A percentile compares a stretch with the other conserved stretches of the same genome.
phyloP scores from a whole-genome alignment of 2,329 filamentous ascomycete genomes.

The Clonostachys sp. region DNA sequence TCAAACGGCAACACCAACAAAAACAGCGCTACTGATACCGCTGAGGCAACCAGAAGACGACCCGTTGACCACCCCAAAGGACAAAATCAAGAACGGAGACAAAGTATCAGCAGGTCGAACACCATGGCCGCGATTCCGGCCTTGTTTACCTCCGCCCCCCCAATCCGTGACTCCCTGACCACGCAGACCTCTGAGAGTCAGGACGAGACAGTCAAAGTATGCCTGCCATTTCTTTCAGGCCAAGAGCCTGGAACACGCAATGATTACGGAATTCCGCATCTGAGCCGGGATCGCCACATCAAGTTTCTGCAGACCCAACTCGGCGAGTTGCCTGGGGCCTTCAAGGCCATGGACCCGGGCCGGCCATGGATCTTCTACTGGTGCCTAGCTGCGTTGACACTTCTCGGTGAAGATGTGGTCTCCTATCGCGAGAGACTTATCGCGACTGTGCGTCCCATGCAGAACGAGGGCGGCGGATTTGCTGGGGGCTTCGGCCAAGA shows the following conservation, averaged over 20 bases:
- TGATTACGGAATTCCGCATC: conserved; percentile 64
- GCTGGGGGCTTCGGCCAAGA: conserved; percentile 90
- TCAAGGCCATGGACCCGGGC: conserved; percentile 76
- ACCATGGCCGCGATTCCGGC: conserved; percentile 32
- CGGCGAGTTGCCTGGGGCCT: conserved; percentile 61
- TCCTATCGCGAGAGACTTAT: conserved; percentile 66
- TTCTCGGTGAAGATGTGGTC: conserved; percentile 70
- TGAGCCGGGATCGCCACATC: conserved; percentile 62
- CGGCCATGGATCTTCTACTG: conserved; percentile 95
- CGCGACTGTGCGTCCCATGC: conserved; percentile 73
- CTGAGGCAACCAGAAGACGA: conserved; percentile 2
- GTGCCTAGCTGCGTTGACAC: conserved; percentile 70
- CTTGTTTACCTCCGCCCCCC: conserved; percentile 54
- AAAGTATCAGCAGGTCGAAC: no score
- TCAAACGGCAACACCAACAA: conserved; percentile 1
- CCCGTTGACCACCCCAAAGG: conserved; percentile 5
- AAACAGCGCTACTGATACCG: conserved; percentile 2
- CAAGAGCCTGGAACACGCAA: conserved; percentile 51
- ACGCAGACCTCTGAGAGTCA: conserved; percentile 68
- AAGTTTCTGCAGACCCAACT: conserved; percentile 57
- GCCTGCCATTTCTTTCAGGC: conserved; percentile 63
- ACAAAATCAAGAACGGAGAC: no score
- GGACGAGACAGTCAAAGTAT: conserved; percentile 62
- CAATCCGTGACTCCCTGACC: conserved; percentile 59
- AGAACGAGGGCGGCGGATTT: conserved; percentile 79